These are phyloP conservation scores for Talaromyces sp. DNA, from an alignment of 2,329 filamentous ascomycete genomes.

Conservation along the genomic window DNA sequence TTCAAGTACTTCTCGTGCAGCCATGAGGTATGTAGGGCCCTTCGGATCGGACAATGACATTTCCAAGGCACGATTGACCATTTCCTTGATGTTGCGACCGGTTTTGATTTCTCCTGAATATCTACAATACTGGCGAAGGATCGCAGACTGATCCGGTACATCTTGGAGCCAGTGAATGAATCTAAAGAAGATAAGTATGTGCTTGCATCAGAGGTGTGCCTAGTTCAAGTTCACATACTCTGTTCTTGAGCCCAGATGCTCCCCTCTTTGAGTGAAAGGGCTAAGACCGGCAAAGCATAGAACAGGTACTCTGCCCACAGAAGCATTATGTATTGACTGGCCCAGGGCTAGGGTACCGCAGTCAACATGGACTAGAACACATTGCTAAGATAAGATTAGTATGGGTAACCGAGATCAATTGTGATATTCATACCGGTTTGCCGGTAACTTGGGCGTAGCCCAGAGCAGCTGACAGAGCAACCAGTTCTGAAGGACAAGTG, in stretches of 20 bases:
- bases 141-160: constrained; percentile 74
- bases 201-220: too few relatives aligned
- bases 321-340: constrained; percentile 77
- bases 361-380: constrained; percentile 76
- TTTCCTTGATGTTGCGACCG: constrained; percentile 80
- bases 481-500: constrained; percentile 80
- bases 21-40: constrained; percentile 77
- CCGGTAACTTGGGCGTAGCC: constrained; percentile 72
- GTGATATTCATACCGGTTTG: constrained; percentile 54
- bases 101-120: constrained; percentile 81
- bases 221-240: constrained; percentile 57
- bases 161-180: constrained; percentile 79
- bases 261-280: constrained; percentile 73
- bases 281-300: constrained; percentile 75
- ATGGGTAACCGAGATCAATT: neutral
- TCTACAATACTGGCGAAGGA: constrained; percentile 80
- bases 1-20: constrained; percentile 78
- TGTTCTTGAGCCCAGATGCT: constrained; percentile 70
- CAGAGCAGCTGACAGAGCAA: constrained; percentile 78
- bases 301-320: constrained; percentile 69
- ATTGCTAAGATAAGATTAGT: constrained; percentile 33
- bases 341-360: constrained; percentile 76
- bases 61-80: constrained; percentile 78
- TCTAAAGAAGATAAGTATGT: constrained; percentile 6
- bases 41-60: constrained; percentile 75